Conservation (phyloP, 2,329 filamentous ascomycete genomes). For the Stemphylium vesicarium region DNA sequence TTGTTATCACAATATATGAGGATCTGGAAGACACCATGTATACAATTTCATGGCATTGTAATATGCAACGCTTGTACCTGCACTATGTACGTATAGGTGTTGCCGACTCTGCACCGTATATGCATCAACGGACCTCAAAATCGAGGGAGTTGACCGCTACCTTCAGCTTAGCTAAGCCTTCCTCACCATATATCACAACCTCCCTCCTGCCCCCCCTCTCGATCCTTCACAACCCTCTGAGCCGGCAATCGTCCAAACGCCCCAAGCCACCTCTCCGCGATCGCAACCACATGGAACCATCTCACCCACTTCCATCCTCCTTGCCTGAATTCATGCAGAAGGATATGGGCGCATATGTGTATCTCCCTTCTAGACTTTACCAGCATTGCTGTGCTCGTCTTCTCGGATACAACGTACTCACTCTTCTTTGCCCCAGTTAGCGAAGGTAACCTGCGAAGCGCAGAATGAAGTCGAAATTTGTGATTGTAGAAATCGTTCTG, state of each 20-base stretch:
- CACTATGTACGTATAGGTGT: no score
- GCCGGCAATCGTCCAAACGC: background rate
- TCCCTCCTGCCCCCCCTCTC: no score
- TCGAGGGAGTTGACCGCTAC: no score
- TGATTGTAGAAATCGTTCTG: conserved; percentile 11
- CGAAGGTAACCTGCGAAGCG: conserved; percentile 15
- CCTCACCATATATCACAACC: no score
- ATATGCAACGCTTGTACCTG: no score
- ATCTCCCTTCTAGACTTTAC: conserved; percentile 21
- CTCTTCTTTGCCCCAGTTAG: conserved; percentile 7
- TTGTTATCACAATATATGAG: no score
- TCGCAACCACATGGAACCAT: conserved; percentile 25
- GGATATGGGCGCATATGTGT: conserved; percentile 22
- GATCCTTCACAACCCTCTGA: no score
- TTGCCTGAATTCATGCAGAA: conserved; percentile 23
- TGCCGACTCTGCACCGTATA: no score
- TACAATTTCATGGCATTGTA: no score
- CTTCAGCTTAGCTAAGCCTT: no score
- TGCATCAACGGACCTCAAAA: no score
- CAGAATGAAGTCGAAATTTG: conserved; percentile 20
- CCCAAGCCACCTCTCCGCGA: conserved; percentile 27
- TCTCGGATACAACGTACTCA: background rate
- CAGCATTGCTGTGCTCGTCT: conserved; percentile 4
- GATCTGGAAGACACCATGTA: no score
- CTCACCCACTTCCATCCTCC: conserved; percentile 22